Evolutionary conservation across 768 basidiomycete genomes (phyloP), one percentile per base, ranked within the genome.

Genomic region (Lactifluus hygrophoroides): DNA sequence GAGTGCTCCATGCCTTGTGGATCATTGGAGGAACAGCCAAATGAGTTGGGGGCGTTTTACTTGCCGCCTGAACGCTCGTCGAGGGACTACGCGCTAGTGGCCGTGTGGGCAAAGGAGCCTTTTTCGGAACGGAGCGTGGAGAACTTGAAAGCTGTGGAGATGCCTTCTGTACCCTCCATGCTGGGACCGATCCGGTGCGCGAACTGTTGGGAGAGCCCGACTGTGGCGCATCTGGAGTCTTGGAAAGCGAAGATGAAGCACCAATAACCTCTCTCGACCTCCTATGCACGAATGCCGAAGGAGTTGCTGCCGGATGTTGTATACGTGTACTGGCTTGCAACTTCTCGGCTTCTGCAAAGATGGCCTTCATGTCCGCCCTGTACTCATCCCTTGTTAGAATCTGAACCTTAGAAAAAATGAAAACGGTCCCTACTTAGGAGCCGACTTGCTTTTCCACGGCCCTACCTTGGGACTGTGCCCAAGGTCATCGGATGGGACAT

Each of bases 361-460:
- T 81, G 16, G 80, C 72, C 65, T 86, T 88, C 80, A 97, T 85
- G 67, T 95, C 90, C 13, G 85, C 81, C 23, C 88, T 93, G 60
- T 9, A 60, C 23, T 0, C 0, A 28, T 14, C 49, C n/a, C 30
- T 17, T 28, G 10, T 58, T 34, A 51, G 50, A 37, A 40, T 21
- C 14, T n/a, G 21, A 37, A 43, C 11, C 5, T 13, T 4, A 5
- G 27, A 25, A 42, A 5, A n/a, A 2, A 11, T 2, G 71, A 25
- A n/a, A 37, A 6, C n/a, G 7, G 40, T 5, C 19, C 81, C 38
- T 65, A 83, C 85, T 77, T 76, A 55, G 83, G 82, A 0, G 71
- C 75, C 3, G 69, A 58, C 13, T 69, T 64, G 6, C 63, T 56
- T 56, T 69, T 73, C 72, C 74, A 75, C 6, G 69, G 73, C 2